A percentile compares a stretch with the other conserved stretches of the same genome.
Evolutionary conservation across 148 eudicot species (phyloP).

Genomic region (Rhododendron simsii): DNA sequence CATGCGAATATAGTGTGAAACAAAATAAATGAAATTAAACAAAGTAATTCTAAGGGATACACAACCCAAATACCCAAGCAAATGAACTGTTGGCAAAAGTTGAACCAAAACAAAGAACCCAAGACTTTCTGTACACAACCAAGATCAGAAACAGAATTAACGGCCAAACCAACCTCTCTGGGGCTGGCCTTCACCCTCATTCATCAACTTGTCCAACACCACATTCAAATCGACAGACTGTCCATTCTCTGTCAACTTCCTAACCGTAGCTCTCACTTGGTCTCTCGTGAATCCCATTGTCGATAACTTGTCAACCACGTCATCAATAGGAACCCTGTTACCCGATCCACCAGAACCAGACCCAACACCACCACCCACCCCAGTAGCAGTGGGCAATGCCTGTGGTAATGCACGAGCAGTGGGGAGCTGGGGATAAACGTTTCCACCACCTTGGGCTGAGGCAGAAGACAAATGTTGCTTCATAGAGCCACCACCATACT

Average conservation of each 20-base stretch:
- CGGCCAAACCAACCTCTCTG: constrained; percentile 69
- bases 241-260: constrained; percentile 74
- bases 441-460: constrained; percentile 35
- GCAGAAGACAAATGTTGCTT: constrained; percentile 46
- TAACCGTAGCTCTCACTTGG: constrained; percentile 76
- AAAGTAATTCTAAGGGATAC: constrained; percentile 1
- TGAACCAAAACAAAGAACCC: background rate
- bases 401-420: constrained; percentile 47
- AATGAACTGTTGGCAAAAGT: background rate
- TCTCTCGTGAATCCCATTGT: constrained; percentile 91
- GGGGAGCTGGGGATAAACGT: constrained; percentile 61
- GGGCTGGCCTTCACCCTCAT: constrained; percentile 63
- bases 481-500: constrained; percentile 52
- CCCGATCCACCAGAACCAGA: constrained; percentile 59
- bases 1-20: background rate
- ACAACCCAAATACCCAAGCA: background rate
- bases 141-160: constrained; percentile 20
- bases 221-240: constrained; percentile 81
- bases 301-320: constrained; percentile 78
- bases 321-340: constrained; percentile 84
- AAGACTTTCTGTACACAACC: constrained; percentile 10
- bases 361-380: constrained; percentile 49
- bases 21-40: constrained; percentile 6
- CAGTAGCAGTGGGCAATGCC: constrained; percentile 18
- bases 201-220: constrained; percentile 94